phyloP scores from a whole-genome alignment of 2,329 filamentous ascomycete genomes.

The Penicillium vulpinum region DNA sequence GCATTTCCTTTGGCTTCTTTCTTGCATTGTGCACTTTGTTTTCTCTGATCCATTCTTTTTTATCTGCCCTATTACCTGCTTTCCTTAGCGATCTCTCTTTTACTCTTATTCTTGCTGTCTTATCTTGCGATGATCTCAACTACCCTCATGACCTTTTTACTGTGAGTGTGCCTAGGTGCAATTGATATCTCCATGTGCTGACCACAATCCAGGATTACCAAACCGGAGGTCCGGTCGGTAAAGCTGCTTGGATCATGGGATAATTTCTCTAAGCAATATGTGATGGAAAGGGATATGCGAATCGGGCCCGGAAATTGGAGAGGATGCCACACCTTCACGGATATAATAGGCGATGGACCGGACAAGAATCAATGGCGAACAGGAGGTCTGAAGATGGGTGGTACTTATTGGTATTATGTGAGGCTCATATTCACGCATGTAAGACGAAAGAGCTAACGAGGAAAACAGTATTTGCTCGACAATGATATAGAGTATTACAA shows the following conservation, averaged over 20 bases:
- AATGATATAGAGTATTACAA: slow-evolving; percentile 76
- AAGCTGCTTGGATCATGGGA: slow-evolving; percentile 92
- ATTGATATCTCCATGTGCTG: slow-evolving; percentile 10
- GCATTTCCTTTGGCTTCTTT: slow-evolving; percentile 9
- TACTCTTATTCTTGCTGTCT: slow-evolving; percentile 6
- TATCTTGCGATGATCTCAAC: slow-evolving; percentile 33
- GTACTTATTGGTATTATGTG: slow-evolving; percentile 95
- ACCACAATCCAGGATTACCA: slow-evolving; percentile 32
- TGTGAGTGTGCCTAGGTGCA: slow-evolving; percentile 27
- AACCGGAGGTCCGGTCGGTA: slow-evolving; percentile 58
- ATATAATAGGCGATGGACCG: slow-evolving; percentile 80
- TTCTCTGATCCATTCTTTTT: slow-evolving; percentile 1
- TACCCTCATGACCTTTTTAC: slow-evolving; percentile 39
- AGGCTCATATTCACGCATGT: slow-evolving; percentile 17
- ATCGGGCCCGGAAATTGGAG: slow-evolving; percentile 77
- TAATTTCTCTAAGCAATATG: slow-evolving; percentile 78
- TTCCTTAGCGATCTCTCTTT: slow-evolving; percentile 6
- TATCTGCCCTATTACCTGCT: background rate
- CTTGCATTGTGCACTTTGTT: slow-evolving; percentile 2
- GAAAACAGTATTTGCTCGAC: slow-evolving; percentile 74
- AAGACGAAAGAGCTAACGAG: slow-evolving; percentile 24
- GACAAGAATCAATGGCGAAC: slow-evolving; percentile 59
- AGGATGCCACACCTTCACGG: slow-evolving; percentile 81
- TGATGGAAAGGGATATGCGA: slow-evolving; percentile 76
- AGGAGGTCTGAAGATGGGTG: slow-evolving; percentile 86